Percentiles rank a stretch among this genome's conserved stretches.
phyloP scores from a whole-genome alignment of 495 filamentous ascomycete species.

The Bathelium albidoporum region DNA sequence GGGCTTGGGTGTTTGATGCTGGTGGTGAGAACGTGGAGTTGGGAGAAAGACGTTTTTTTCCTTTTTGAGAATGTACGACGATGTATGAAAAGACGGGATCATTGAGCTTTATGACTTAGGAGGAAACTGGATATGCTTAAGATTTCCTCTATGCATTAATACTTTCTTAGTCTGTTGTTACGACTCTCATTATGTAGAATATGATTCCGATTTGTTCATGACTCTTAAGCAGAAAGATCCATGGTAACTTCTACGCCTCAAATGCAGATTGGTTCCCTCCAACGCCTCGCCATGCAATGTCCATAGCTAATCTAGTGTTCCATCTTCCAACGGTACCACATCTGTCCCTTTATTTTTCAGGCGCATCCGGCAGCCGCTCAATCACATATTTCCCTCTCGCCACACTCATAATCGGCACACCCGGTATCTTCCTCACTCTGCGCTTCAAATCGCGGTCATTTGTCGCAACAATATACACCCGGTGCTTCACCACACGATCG shows the following conservation, averaged over 20 bases:
- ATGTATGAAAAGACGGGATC: no score
- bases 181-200: neutral
- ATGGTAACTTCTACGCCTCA: neutral
- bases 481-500: slow-evolving; percentile 67
- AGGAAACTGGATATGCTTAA: no score
- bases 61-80: neutral
- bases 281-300: neutral
- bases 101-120: no score
- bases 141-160: no score
- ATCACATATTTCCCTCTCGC: slow-evolving; percentile 82
- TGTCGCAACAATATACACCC: slow-evolving; percentile 80
- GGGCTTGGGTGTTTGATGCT: no score
- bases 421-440: slow-evolving; percentile 69
- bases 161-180: neutral
- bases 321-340: neutral
- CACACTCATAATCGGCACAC: slow-evolving; percentile 61
- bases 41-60: no score
- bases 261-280: neutral
- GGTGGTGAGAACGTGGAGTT: no score
- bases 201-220: neutral
- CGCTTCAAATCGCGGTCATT: slow-evolving; percentile 79
- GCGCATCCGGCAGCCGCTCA: slow-evolving; percentile 78
- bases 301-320: no score
- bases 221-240: neutral
- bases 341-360: slow-evolving; percentile 38